These are phyloP conservation scores for Didymella keratinophila DNA, from an alignment of 2,329 filamentous ascomycete genomes.

Conservation along the genomic window DNA sequence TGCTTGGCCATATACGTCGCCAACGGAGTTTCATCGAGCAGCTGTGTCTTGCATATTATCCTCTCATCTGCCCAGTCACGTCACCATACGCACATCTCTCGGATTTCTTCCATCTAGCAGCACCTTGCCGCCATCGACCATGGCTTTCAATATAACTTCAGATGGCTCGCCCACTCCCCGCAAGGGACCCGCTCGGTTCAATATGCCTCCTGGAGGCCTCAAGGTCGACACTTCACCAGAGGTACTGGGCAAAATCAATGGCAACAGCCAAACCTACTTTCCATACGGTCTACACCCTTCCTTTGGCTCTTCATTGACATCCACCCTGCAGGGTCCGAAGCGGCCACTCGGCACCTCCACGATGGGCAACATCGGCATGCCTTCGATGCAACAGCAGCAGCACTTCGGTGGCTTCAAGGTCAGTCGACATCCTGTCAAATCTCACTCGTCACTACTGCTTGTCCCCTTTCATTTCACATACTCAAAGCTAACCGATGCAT, in stretches of 20 bases:
- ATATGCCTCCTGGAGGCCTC: constrained; percentile 42
- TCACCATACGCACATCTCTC: constrained; percentile 38
- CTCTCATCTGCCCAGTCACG: constrained; percentile 42
- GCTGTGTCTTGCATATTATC: constrained; percentile 48
- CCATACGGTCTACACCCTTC: constrained; percentile 29
- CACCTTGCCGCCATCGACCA: constrained; percentile 32
- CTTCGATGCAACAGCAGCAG: constrained; percentile 28
- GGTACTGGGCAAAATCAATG: constrained; percentile 45
- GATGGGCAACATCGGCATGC: constrained; percentile 40
- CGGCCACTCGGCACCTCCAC: constrained; percentile 50
- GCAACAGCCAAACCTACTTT: constrained; percentile 36
- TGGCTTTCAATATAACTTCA: constrained; percentile 52
- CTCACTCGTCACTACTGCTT: neutral
- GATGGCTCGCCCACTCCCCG: constrained; percentile 54
- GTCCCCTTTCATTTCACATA: neutral
- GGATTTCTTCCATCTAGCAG: constrained; percentile 45
- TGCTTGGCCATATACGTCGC: constrained; percentile 50
- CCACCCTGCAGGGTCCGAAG: constrained; percentile 49
- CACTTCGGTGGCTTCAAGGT: constrained; percentile 45
- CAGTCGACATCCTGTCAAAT: constrained; percentile 20
- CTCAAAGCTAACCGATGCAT: constrained; percentile 43
- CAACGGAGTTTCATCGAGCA: constrained; percentile 35
- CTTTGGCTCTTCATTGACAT: constrained; percentile 45
- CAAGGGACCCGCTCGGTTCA: constrained; percentile 44
- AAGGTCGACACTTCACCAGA: constrained; percentile 47